Conservation (phyloP, 2,329 filamentous ascomycete genomes). For the Cadophora luteo-olivacea region DNA sequence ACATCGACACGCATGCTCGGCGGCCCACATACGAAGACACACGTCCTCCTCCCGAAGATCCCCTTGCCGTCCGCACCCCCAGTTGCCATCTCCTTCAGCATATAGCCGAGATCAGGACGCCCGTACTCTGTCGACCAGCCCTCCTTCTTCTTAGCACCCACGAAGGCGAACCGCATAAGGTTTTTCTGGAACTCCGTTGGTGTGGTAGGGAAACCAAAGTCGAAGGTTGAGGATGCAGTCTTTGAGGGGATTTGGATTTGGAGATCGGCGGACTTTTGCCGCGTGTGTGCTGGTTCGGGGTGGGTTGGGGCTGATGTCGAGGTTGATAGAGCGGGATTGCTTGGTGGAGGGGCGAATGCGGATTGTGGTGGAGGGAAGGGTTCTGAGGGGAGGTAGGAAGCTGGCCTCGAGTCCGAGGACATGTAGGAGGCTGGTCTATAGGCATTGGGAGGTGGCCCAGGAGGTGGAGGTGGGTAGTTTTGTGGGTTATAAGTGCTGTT, state of each 20-base stretch:
- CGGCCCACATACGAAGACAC: conserved; percentile 93
- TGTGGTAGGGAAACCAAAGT: conserved; percentile 82
- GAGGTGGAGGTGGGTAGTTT: conserved; percentile 39
- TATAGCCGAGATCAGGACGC: conserved; percentile 84
- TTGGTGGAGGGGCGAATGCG: conserved; percentile 15
- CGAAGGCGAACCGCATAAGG: conserved; percentile 88
- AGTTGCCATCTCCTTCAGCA: conserved; percentile 82
- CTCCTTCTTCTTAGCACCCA: conserved; percentile 72
- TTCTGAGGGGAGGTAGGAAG: conserved; percentile 30
- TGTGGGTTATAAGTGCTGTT: conserved; percentile 42
- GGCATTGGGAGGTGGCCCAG: conserved; percentile 33
- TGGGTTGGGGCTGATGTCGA: conserved; percentile 24
- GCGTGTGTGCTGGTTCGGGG: conserved; percentile 36
- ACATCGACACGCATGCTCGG: conserved; percentile 87
- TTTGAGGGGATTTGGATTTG: conserved; percentile 36
- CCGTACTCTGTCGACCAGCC: conserved; percentile 95
- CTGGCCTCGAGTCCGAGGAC: conserved; percentile 28
- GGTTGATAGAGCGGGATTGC: conserved; percentile 12
- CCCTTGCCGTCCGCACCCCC: conserved; percentile 70
- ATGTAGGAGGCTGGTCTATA: conserved; percentile 35
- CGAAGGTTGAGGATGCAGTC: conserved; percentile 56
- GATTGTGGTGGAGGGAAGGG: conserved; percentile 31
- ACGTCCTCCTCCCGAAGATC: conserved; percentile 79
- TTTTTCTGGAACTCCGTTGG: conserved; percentile 89
- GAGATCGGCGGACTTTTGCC: conserved; percentile 37